A percentile compares a stretch with the other conserved stretches of the same genome.
phyloP scores from a whole-genome alignment of 1,284 basidiomycete species.

The Ceraceosorus guamensis region DNA sequence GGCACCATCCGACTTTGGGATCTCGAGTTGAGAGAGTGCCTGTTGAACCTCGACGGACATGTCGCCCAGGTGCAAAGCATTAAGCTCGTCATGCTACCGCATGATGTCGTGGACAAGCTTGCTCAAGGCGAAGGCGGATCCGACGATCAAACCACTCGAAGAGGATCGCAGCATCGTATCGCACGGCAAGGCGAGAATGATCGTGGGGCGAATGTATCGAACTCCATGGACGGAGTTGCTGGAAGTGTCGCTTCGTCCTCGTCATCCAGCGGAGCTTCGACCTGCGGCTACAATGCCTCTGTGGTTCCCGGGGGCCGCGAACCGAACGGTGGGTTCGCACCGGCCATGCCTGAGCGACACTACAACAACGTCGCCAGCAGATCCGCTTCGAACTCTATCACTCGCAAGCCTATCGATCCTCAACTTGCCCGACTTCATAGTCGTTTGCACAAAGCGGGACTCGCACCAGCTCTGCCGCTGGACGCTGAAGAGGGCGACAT shows the following conservation, averaged over 20 bases:
- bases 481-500: conserved; percentile 43
- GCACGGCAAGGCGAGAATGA: too few relatives aligned
- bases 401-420: conserved; percentile 25
- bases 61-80: conserved; percentile 91
- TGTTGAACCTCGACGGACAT: conserved; percentile 80
- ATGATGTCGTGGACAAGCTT: conserved; percentile 38
- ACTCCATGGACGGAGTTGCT: too few relatives aligned
- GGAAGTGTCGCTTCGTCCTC: neutral
- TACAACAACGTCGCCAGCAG: conserved; percentile 1
- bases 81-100: conserved; percentile 60
- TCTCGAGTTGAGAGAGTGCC: conserved; percentile 68
- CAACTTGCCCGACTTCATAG: conserved; percentile 30
- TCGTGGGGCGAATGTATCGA: neutral
- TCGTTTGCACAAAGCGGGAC: conserved; percentile 31
- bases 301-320: conserved; percentile 13
- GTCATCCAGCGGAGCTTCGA: too few relatives aligned
- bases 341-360: conserved; percentile 12
- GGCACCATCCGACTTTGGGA: conserved; percentile 92
- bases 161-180: too few relatives aligned
- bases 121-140: conserved; percentile 40
- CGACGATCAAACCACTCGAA: too few relatives aligned
- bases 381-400: neutral
- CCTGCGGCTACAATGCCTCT: conserved; percentile 15
- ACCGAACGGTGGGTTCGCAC: conserved; percentile 10
- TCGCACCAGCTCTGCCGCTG: conserved; percentile 34